Base-by-base conservation (phyloP, 1,139 yeast species). In the Geotrichum europaeum region DNA sequence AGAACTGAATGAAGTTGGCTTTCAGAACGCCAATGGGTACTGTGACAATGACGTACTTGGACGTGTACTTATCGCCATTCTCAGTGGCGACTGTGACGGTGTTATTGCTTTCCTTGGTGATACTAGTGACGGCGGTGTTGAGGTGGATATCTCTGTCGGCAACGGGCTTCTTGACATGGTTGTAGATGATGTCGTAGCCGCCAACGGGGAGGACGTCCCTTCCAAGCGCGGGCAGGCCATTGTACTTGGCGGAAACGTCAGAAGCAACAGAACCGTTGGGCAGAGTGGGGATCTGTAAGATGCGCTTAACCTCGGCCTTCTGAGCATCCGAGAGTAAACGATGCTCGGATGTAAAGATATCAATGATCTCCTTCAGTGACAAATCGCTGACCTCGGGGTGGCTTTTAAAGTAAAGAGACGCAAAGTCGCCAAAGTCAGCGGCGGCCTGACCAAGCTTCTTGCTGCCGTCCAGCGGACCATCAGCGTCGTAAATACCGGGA, bases 131-230 rank as follows among this genome's bases (percentile, higher is more conserved):
- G 47, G 79, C 80, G 3, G 79, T 74, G 43, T 76, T 74, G 30
- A 81, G 72, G n/a, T 70, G 65, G 7, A 89, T 71, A 56, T 75
- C 70, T 0, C 74, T 72, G 3, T 65, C 49, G 0, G 85, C 82
- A 13, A 87, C 70, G 1, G 70, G 65, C 18, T 64, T 66, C 36
- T 63, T 52, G 20, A 72, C 53, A 12, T 60, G 58, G 20, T 66
- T 55, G 51, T 64, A 64, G n/a, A 72, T 61, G 47, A 65, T 56
- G 61, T 65, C 71, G 60, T 68, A 80, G 65, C 97, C 97, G 72
- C 96, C 96, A 63, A 89, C 78, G 1, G 96, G 91, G 71, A 86
- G 89, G 53, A 96, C 95, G 60, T 96, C 89, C 78, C 96, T 85
- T 64, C 91, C 95, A 75, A 88, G 87, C 63, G 86, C 85, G 55